Conservation (phyloP, 345 rosid genomes). For the Rhodamnia rubescens region DNA sequence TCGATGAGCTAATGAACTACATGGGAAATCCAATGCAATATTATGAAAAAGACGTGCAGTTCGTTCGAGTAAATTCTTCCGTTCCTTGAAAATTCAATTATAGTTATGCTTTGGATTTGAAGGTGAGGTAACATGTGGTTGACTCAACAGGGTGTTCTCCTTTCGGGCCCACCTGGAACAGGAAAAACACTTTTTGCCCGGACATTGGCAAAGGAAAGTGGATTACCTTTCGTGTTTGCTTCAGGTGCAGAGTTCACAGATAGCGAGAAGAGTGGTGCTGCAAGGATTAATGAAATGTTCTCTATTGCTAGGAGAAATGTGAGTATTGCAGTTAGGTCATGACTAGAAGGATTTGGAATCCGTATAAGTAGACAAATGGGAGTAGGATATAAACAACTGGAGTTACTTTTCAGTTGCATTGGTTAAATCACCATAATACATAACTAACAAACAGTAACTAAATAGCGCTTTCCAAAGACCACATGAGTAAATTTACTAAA, state of each 20-base stretch:
- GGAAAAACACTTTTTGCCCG: slow-evolving; percentile 98
- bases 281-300: slow-evolving; percentile 89
- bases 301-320: slow-evolving; percentile 88
- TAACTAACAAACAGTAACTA: neutral
- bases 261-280: slow-evolving; percentile 86
- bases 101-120: neutral
- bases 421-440: neutral
- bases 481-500: neutral
- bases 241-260: slow-evolving; percentile 97
- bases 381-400: neutral
- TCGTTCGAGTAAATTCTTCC: slow-evolving; percentile 69
- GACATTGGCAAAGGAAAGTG: slow-evolving; percentile 91
- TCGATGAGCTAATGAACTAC: slow-evolving; percentile 90
- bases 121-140: neutral
- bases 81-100: neutral
- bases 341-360: neutral
- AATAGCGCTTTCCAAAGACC: neutral
- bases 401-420: neutral
- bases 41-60: slow-evolving; percentile 71
- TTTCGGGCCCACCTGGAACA: slow-evolving; percentile 97
- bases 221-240: slow-evolving; percentile 90
- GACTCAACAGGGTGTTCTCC: slow-evolving; percentile 73
- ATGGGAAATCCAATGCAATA: slow-evolving; percentile 94
- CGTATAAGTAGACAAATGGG: neutral
- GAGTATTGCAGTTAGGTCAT: slow-evolving; percentile 9